phyloP scores from a whole-genome alignment of 78 protist genomes.

The Pigoraptor vietnamica region DNA sequence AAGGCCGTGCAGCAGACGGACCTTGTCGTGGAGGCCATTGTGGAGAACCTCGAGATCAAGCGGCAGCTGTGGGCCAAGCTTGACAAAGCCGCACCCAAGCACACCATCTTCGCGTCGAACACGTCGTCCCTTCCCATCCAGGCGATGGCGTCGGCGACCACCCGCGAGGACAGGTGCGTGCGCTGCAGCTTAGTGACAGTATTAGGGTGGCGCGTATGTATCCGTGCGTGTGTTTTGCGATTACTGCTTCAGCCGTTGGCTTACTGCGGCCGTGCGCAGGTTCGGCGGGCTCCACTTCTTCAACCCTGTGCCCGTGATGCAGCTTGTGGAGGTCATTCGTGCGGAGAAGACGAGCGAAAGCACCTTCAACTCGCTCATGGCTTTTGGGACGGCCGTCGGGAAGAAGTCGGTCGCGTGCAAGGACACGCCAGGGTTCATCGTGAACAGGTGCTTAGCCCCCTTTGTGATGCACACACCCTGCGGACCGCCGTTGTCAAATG shows the following conservation, averaged over 20 bases:
- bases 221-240: no score
- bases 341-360: background rate
- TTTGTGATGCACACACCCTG: background rate
- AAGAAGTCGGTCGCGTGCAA: constrained; percentile 24
- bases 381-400: constrained; percentile 18
- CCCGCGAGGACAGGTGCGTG: background rate
- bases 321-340: constrained; percentile 42
- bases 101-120: constrained; percentile 43
- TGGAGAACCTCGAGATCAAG: constrained; percentile 45
- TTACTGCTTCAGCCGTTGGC: no score
- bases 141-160: background rate
- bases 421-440: constrained; percentile 44
- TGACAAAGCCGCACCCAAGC: constrained; percentile 15
- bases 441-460: constrained; percentile 28
- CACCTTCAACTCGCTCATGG: background rate
- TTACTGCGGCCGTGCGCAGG: no score
- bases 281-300: constrained; percentile 61
- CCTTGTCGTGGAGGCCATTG: constrained; percentile 53
- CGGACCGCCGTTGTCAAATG: no score
- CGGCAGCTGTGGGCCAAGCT: constrained; percentile 1
- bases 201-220: no score
- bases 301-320: constrained; percentile 59
- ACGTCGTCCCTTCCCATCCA: constrained; percentile 34
- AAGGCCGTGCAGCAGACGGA: constrained; percentile 13
- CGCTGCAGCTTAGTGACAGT: background rate